These are phyloP conservation scores for Pythium phragmitis DNA, from an alignment of 352 stramenopile genomes.

Conservation along the genomic window DNA sequence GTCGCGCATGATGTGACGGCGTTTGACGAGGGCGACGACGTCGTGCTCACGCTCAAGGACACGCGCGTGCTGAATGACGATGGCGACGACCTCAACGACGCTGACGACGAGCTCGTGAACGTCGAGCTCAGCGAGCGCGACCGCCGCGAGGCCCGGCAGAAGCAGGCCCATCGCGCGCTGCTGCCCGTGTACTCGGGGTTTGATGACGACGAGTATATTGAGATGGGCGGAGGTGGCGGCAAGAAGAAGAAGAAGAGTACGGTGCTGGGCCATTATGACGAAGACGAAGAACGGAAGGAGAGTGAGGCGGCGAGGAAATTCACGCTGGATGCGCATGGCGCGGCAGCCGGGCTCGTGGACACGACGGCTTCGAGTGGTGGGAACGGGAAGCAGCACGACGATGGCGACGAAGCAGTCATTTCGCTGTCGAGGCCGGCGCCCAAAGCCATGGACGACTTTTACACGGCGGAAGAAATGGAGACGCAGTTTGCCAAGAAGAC, in stretches of 20 bases:
- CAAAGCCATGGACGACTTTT: slow-evolving; percentile 72
- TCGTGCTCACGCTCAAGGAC: slow-evolving; percentile 95
- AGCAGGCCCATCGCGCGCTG: slow-evolving; percentile 38
- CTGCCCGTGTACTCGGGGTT: slow-evolving; percentile 92
- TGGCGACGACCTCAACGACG: slow-evolving; percentile 79
- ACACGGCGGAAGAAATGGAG: slow-evolving; percentile 81
- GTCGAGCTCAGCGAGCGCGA: slow-evolving; percentile 80
- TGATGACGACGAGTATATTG: slow-evolving; percentile 97
- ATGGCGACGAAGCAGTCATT: slow-evolving; percentile 46
- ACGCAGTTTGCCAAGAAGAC: slow-evolving; percentile 80
- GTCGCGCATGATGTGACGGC: slow-evolving; percentile 86
- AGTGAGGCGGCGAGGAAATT: slow-evolving; percentile 51
- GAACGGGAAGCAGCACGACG: slow-evolving; percentile 18
- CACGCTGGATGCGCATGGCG: slow-evolving; percentile 46
- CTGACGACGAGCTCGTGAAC: slow-evolving; percentile 84
- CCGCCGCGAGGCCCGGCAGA: slow-evolving; percentile 40
- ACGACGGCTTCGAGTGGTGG: background rate
- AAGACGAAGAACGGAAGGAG: slow-evolving; percentile 62
- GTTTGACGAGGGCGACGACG: slow-evolving; percentile 90
- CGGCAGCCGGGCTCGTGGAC: background rate
- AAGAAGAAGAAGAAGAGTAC: slow-evolving; percentile 40
- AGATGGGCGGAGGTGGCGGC: slow-evolving; percentile 45
- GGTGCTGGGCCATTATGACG: slow-evolving; percentile 89
- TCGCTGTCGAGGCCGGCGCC: slow-evolving; percentile 57
- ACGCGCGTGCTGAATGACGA: slow-evolving; percentile 78